phyloP scores from a whole-genome alignment of 2,329 filamentous ascomycete species.

The Pseudogymnoascus sp. region DNA sequence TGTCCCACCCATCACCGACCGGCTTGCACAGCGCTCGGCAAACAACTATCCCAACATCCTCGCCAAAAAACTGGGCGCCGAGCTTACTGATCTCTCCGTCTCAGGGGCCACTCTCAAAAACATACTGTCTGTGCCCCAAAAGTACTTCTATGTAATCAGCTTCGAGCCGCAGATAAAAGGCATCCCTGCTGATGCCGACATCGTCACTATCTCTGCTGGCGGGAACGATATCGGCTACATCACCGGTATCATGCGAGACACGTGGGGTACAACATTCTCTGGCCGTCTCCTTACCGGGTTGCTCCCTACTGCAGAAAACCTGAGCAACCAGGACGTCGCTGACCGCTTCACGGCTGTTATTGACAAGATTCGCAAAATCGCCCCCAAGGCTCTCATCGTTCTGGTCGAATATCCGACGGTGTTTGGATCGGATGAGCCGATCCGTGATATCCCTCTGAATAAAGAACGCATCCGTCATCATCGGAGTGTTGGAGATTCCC shows the following conservation, averaged over 20 bases:
- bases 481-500: neutral
- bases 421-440: neutral
- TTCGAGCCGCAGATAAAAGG: constrained; percentile 31
- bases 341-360: constrained; percentile 5
- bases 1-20: constrained; percentile 28
- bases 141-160: constrained; percentile 14
- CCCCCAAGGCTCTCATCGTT: neutral
- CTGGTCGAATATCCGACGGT: neutral
- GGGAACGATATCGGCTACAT: constrained; percentile 35
- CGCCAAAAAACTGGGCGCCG: constrained; percentile 16
- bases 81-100: constrained; percentile 29
- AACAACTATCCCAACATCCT: constrained; percentile 33
- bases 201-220: constrained; percentile 32
- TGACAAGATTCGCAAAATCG: constrained; percentile 4
- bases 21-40: constrained; percentile 26
- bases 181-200: constrained; percentile 29
- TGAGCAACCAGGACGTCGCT: neutral
- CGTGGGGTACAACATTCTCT: constrained; percentile 14
- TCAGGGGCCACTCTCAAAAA: constrained; percentile 34
- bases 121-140: constrained; percentile 30
- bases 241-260: constrained; percentile 30
- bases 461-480: neutral
- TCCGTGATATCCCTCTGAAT: neutral
- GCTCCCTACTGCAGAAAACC: neutral
- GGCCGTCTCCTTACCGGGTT: neutral